Evolutionary conservation across 169 alveolate species (phyloP), one percentile per base, ranked within the genome.

Genomic region (Plasmodium yoelii): DNA sequence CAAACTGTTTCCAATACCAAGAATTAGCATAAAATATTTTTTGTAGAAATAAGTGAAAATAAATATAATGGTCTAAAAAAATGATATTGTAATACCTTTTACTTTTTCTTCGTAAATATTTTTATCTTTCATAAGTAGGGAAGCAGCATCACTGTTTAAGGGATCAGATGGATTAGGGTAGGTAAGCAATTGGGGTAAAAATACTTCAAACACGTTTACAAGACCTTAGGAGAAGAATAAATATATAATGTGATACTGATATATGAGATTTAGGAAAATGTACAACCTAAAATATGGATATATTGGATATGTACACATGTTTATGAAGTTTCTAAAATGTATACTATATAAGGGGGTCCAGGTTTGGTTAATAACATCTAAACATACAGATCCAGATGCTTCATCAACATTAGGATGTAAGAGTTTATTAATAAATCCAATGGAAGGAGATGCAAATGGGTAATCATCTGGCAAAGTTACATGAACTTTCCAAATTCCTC

Each of bases 131-230:
- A 96, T 90, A 91, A 96, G 87, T 22, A 98, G 84, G 28, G 98
- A 94, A 2, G 99, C 99, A 10, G 99, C 99, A 82, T 98, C 99
- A 51, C 97, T 96, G 92, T 98, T 98, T 46, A 98, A 92, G 46
- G 99, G 99, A 93, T 98, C 99, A 9, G 95, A 87, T 1, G 99
- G 99, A 87, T 98, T 98, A 4, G 99, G 99, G 88, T 98, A 98
- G 7, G 98, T 94, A 26, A 98, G 94, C 47, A 98, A 93, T 87
- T 98, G 98, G 13, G 99, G 99, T 15, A 98, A 88, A 87, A 98
- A 98, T 34, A 95, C 98, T 90, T 98, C 99, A 69, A 98, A 97
- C 9, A 98, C 97, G 93, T 98, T 98, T 60, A 95, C 97, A 47
- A 98, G 92, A 53, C 97, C 99, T 94, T 91, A 39, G 82, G n/a